phyloP scores from a whole-genome alignment of 495 filamentous ascomycete species.

The Penicillium argentinense region DNA sequence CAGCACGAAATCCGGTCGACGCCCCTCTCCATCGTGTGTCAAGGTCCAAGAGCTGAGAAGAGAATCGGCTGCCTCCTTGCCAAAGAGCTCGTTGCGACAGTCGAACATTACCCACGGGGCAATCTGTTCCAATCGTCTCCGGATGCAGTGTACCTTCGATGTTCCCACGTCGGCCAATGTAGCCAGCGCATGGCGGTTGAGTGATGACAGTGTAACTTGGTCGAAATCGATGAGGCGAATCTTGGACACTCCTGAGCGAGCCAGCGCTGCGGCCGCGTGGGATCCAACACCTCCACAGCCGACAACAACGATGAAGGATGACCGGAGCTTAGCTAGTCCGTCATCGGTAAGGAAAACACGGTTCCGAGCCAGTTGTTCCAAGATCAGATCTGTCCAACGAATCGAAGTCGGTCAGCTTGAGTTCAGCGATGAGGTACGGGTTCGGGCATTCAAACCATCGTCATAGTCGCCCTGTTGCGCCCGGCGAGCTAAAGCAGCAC shows the following conservation, averaged over 20 bases:
- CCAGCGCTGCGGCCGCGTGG: conserved; percentile 81
- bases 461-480: conserved; percentile 90
- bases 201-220: conserved; percentile 88
- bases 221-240: conserved; percentile 96
- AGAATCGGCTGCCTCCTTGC: conserved; percentile 57
- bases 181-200: conserved; percentile 94
- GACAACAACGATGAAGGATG: conserved; percentile 82
- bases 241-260: conserved; percentile 82
- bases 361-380: conserved; percentile 95
- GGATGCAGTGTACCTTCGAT: conserved; percentile 86
- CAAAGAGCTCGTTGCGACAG: conserved; percentile 81
- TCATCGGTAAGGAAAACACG: conserved; percentile 84
- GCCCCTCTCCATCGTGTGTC: conserved; percentile 51
- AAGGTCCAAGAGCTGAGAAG: conserved; percentile 62
- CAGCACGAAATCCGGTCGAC: conserved; percentile 79
- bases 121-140: conserved; percentile 75
- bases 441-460: conserved; percentile 55
- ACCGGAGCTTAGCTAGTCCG: conserved; percentile 75
- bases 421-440: not conserved
- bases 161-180: conserved; percentile 92
- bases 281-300: conserved; percentile 95
- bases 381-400: conserved; percentile 67
- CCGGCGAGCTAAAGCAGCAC: conserved; percentile 70
- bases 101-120: conserved; percentile 92
- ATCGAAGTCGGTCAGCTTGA: conserved; percentile 16